These are phyloP conservation scores for Amanita subjunquillea DNA, from an alignment of 768 basidiomycete species.

Conservation along the genomic window DNA sequence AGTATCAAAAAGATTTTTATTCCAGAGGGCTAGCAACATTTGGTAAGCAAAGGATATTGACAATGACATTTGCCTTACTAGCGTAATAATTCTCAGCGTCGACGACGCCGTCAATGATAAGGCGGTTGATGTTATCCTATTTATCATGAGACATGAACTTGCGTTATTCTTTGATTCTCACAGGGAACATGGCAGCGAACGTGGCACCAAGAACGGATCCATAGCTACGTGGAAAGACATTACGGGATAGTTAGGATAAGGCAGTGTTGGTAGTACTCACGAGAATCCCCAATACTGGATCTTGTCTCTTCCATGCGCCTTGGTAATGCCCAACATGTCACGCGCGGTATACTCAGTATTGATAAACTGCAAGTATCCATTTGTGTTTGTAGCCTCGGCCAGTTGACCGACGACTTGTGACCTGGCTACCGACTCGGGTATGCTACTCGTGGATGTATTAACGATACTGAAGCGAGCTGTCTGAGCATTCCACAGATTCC, in stretches of 20 bases:
- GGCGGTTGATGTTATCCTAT: constrained; percentile 21
- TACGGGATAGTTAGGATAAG: too few species aligned
- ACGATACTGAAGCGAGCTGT: background rate
- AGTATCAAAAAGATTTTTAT: constrained; percentile 25
- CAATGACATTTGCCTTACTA: constrained; percentile 17
- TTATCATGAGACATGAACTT: background rate
- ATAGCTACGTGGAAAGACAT: constrained; percentile 5
- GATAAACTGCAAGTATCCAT: constrained; percentile 19
- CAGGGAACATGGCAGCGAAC: constrained; percentile 15
- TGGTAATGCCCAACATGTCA: constrained; percentile 9
- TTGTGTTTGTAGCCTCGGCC: background rate
- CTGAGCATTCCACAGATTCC: background rate
- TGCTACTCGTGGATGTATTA: background rate
- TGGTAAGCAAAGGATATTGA: background rate
- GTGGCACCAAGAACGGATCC: constrained; percentile 14
- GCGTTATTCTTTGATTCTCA: background rate
- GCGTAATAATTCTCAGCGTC: constrained; percentile 30
- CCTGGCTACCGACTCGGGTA: background rate
- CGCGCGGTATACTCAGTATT: constrained; percentile 25
- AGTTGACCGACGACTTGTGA: background rate
- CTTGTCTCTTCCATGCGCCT: constrained; percentile 21
- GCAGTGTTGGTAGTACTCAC: constrained; percentile 7
- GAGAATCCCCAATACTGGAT: constrained; percentile 22
- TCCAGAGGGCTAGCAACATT: constrained; percentile 21
- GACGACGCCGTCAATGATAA: constrained; percentile 32